A percentile compares a stretch with the other conserved stretches of the same genome.
Conservation (phyloP, 441 rosid genomes). For the Euphorbia celastroides region DNA sequence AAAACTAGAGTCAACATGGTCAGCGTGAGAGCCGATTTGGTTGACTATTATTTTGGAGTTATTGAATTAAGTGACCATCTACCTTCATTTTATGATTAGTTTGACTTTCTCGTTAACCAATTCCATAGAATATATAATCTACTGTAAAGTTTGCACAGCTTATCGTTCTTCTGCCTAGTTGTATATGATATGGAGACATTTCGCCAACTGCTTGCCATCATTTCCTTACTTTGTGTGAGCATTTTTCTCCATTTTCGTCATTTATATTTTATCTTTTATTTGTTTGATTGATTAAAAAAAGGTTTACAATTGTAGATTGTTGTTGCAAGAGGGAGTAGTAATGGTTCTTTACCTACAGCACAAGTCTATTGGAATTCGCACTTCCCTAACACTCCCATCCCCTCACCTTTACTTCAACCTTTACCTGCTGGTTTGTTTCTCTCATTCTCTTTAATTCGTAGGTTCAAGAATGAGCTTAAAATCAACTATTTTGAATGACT, state of each 20-base stretch:
- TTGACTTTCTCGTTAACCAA: no score
- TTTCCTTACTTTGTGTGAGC: background rate
- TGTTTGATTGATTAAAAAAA: no score
- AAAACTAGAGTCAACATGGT: no score
- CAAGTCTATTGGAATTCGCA: conserved; percentile 4
- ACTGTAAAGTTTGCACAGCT: background rate
- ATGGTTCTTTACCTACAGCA: background rate
- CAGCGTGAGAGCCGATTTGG: no score
- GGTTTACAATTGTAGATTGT: background rate
- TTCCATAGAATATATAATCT: no score
- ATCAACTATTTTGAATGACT: no score
- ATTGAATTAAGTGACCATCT: no score
- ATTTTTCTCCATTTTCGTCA: background rate
- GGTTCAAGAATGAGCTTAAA: no score
- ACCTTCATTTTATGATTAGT: no score
- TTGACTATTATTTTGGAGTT: no score
- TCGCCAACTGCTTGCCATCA: background rate
- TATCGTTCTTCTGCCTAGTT: no score
- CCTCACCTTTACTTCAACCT: background rate
- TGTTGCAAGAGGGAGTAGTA: background rate
- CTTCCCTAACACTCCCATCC: conserved; percentile 8
- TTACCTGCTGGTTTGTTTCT: background rate
- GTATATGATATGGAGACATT: background rate
- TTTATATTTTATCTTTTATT: background rate
- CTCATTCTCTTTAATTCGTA: no score